A percentile compares a stretch with the other conserved stretches of the same genome.
Evolutionary conservation across 2,329 filamentous ascomycete genomes (phyloP).

Genomic region (Huntiella omanensis): DNA sequence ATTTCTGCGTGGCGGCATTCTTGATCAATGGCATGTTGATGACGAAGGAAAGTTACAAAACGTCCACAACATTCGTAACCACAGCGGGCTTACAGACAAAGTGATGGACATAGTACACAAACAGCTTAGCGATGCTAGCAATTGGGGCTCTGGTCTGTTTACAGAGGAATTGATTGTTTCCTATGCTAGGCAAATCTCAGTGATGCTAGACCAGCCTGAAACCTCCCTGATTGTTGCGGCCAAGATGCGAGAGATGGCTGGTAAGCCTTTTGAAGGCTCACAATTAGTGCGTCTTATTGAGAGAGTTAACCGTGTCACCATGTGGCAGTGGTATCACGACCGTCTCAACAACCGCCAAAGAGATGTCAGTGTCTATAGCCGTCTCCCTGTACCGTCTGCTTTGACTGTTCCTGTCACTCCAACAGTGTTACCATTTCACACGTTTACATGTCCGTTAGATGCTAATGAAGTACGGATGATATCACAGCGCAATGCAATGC

Average conservation of each 20-base stretch:
- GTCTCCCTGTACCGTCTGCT: slow-evolving; percentile 53
- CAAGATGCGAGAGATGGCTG: slow-evolving; percentile 42
- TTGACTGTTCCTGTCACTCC: slow-evolving; percentile 72
- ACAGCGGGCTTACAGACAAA: slow-evolving; percentile 69
- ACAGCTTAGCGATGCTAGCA: slow-evolving; percentile 69
- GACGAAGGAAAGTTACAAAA: slow-evolving; percentile 67
- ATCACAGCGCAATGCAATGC: slow-evolving; percentile 80
- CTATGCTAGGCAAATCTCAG: slow-evolving; percentile 28
- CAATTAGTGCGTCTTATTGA: slow-evolving; percentile 69
- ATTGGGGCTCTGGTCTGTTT: slow-evolving; percentile 63
- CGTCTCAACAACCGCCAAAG: slow-evolving; percentile 45
- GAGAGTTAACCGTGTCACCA: slow-evolving; percentile 56
- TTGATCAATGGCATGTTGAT: slow-evolving; percentile 88
- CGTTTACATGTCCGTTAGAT: slow-evolving; percentile 84
- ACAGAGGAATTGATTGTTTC: slow-evolving; percentile 32
- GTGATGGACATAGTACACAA: slow-evolving; percentile 82
- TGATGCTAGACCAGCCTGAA: slow-evolving; percentile 20
- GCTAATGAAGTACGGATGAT: slow-evolving; percentile 85
- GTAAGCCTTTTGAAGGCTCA: slow-evolving; percentile 72
- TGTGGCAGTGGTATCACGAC: slow-evolving; percentile 75
- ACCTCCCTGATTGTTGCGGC: slow-evolving; percentile 20
- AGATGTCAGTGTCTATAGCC: slow-evolving; percentile 41
- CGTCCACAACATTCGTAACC: slow-evolving; percentile 37
- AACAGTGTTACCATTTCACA: slow-evolving; percentile 91
- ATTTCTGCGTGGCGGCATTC: slow-evolving; percentile 48